Evolutionary conservation across 352 stramenopile genomes (phyloP).

Genomic region (Globisporangium heterothallicum): DNA sequence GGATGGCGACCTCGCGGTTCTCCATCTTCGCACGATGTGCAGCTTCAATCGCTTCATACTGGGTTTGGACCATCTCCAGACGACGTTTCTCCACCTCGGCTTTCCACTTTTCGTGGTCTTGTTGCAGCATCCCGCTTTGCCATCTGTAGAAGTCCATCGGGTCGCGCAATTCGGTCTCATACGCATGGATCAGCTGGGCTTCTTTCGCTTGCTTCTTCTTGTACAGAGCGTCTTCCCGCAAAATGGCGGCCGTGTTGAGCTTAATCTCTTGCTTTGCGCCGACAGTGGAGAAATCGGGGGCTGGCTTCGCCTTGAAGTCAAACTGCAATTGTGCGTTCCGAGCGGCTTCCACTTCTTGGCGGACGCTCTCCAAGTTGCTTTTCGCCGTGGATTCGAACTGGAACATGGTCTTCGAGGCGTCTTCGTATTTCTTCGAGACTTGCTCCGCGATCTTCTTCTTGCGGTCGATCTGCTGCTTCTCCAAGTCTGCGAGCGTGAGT

Average conservation of each 20-base stretch:
- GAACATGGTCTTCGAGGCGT: constrained; percentile 57
- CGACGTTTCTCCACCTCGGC: constrained; percentile 73
- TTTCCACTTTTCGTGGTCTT: constrained; percentile 65
- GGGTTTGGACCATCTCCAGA: constrained; percentile 78
- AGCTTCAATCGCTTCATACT: constrained; percentile 73
- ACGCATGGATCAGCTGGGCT: constrained; percentile 77
- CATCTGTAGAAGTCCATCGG: constrained; percentile 89
- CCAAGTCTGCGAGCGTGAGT: constrained; percentile 58
- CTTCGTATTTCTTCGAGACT: constrained; percentile 69
- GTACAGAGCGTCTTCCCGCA: constrained; percentile 89
- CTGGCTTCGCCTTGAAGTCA: constrained; percentile 75
- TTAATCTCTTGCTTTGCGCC: constrained; percentile 49
- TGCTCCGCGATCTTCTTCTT: constrained; percentile 52
- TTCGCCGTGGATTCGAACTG: constrained; percentile 70
- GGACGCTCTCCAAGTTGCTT: constrained; percentile 67
- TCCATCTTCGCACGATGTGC: constrained; percentile 60
- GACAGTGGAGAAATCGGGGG: constrained; percentile 35
- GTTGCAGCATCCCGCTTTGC: constrained; percentile 80
- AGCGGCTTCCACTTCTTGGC: constrained; percentile 61
- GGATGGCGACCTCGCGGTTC: constrained; percentile 74
- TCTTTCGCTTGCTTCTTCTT: constrained; percentile 91
- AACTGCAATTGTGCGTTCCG: constrained; percentile 53
- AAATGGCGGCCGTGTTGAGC: constrained; percentile 85
- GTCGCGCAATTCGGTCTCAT: constrained; percentile 88
- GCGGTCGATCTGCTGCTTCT: constrained; percentile 45